Evolutionary conservation across 176 grass and related monocot species (phyloP), one percentile per base, ranked within the genome.

Genomic region (Typha latifolia): DNA sequence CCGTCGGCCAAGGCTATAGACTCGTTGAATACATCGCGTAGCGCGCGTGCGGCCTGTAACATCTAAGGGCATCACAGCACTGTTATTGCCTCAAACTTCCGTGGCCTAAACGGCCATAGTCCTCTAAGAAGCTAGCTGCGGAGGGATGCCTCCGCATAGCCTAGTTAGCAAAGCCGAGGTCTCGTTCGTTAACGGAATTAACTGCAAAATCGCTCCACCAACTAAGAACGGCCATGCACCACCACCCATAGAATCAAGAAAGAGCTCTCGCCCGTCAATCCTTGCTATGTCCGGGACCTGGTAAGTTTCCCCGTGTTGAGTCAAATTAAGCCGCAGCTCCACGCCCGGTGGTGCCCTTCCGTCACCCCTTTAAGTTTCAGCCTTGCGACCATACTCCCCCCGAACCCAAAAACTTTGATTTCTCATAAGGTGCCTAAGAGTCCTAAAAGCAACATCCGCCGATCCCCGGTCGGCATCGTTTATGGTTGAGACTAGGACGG

Each of bases 21-120:
- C 31, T 14, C 6, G 14, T 1, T 67, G 6, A 50, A 66, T 32
- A 78, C 62, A 82, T 82, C 80, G 72, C n/a, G 67, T 82, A 82
- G 80, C 80, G 66, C 67, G 66, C 80, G 80, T 82, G 80, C 80
- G 66, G 67, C 80, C 80, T 62, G 72, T 73, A 82, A 82, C 80
- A 82, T 82, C 73, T 82, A 82, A 77, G 80, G 80, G 73, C 80
- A 77, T 82, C 73, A 82, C 72, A 76, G 72, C 76, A 67, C 76
- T 79, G 68, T 79, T 79, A 79, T 79, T 79, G 76, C 76, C 76
- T 71, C 76, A 79, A 79, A 62, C 63, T 66, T 66, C 63, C 63
- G 0, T 47, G 63, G 63, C 63, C 63, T 66, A 47, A 66, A 19
- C 63, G 63, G 0, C 63, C 63, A 47, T 47, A 66, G 63, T 66